phyloP scores from a whole-genome alignment of 2,329 filamentous ascomycete genomes.

The Pyrenochaeta sp. region DNA sequence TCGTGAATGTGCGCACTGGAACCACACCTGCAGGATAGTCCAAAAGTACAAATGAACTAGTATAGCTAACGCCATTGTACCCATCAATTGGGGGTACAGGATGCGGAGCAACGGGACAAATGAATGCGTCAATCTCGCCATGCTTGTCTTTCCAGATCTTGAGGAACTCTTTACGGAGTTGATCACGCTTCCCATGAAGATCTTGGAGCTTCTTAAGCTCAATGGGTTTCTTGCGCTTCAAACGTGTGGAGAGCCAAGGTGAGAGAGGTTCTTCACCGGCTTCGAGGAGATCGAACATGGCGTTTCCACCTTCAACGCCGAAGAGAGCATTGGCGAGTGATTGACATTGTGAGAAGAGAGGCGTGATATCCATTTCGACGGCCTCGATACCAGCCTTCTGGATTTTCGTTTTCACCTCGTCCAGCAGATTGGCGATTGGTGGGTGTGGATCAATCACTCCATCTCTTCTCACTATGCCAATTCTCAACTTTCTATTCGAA shows the following conservation, averaged over 20 bases:
- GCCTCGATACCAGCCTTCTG: conserved; percentile 59
- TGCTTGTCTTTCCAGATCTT: conserved; percentile 61
- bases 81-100: conserved; percentile 68
- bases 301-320: conserved; percentile 63
- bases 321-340: conserved; percentile 66
- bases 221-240: conserved; percentile 58
- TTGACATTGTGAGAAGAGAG: conserved; percentile 62
- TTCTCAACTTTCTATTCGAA: conserved; percentile 42
- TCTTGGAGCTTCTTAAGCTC: conserved; percentile 58
- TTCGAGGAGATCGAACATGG: conserved; percentile 65
- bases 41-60: conserved; percentile 66
- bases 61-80: conserved; percentile 70
- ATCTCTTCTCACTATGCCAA: conserved; percentile 61
- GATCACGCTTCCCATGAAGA: conserved; percentile 60
- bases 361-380: conserved; percentile 63
- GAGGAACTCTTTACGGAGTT: conserved; percentile 64
- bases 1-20: conserved; percentile 60
- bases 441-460: conserved; percentile 61
- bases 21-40: conserved; percentile 68
- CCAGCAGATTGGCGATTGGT: conserved; percentile 56
- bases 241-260: conserved; percentile 64
- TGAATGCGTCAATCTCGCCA: conserved; percentile 65
- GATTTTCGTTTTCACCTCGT: conserved; percentile 51
- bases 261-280: conserved; percentile 64
- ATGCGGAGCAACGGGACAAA: conserved; percentile 70